Evolutionary conservation across 192 early-diverging fungal species (phyloP).

Genomic region (Geranomyces variabilis): DNA sequence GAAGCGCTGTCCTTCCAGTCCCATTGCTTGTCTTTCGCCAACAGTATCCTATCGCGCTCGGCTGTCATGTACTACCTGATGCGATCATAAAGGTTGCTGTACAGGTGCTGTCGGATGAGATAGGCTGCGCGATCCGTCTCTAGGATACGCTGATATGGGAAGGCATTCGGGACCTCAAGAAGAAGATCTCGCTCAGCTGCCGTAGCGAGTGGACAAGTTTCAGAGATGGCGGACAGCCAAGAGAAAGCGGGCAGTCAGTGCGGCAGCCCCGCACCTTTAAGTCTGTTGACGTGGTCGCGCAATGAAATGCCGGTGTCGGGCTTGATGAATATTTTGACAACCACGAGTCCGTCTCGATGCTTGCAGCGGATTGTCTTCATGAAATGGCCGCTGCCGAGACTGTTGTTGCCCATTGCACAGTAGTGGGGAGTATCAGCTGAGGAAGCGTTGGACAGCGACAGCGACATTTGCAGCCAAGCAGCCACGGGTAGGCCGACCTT

Average conservation of each 20-base stretch:
- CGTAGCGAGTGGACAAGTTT: neutral
- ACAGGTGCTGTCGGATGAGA: constrained; percentile 83
- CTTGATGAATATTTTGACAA: constrained; percentile 93
- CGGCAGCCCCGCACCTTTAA: constrained; percentile 54
- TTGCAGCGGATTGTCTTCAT: constrained; percentile 92
- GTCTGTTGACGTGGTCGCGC: constrained; percentile 50
- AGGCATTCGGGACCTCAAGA: constrained; percentile 72
- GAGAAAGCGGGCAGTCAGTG: neutral
- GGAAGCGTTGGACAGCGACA: too few species aligned
- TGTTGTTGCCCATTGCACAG: constrained; percentile 37
- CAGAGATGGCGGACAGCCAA: too few species aligned
- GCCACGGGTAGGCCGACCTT: constrained; percentile 47
- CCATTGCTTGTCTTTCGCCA: too few species aligned
- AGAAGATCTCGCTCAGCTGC: constrained; percentile 70
- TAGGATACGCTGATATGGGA: constrained; percentile 76
- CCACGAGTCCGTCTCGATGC: constrained; percentile 76
- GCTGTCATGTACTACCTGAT: constrained; percentile 62
- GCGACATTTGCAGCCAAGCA: too few species aligned
- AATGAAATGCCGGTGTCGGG: constrained; percentile 69
- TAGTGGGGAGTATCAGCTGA: too few species aligned
- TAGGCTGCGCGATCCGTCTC: constrained; percentile 93
- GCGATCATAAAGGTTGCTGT: constrained; percentile 94
- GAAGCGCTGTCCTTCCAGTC: too few species aligned
- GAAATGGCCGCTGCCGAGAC: constrained; percentile 88
- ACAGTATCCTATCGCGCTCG: too few species aligned